These are phyloP conservation scores for Phylloporus sp. DNA, from an alignment of 1,284 basidiomycete genomes.

Conservation along the genomic window DNA sequence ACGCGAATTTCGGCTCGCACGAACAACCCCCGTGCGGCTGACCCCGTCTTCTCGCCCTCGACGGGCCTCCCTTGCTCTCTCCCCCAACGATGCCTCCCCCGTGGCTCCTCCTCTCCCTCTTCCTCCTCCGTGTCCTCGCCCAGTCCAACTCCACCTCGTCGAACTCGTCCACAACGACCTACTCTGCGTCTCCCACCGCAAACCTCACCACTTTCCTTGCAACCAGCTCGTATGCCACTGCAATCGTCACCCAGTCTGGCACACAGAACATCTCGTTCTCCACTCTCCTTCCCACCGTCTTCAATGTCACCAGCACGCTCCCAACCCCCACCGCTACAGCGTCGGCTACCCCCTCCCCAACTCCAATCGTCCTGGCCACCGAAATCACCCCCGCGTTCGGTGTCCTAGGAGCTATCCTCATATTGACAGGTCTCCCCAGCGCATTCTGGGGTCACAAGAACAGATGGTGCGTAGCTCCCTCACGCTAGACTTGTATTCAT, in stretches of 20 bases:
- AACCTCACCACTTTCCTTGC: conserved; percentile 56
- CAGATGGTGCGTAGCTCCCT: conserved; percentile 68
- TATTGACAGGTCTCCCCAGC: conserved; percentile 88
- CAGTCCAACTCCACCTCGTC: conserved; percentile 31
- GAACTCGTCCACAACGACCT: conserved; percentile 12
- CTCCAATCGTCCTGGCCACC: conserved; percentile 72
- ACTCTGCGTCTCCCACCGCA: conserved; percentile 24
- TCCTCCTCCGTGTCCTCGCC: conserved; percentile 33
- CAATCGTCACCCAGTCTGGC: conserved; percentile 56
- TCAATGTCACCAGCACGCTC: conserved; percentile 65
- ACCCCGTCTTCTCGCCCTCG: conserved; percentile 17
- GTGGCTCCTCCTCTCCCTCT: conserved; percentile 26
- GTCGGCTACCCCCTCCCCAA: conserved; percentile 56
- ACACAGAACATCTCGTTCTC: conserved; percentile 56
- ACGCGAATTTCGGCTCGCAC: conserved; percentile 19
- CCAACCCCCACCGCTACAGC: conserved; percentile 50
- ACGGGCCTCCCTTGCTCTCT: background rate
- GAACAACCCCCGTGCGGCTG: conserved; percentile 34
- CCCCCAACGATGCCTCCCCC: conserved; percentile 25
- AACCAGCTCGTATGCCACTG: conserved; percentile 57
- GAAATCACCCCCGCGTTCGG: conserved; percentile 89
- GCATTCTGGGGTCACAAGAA: conserved; percentile 94
- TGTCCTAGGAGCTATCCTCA: conserved; percentile 87
- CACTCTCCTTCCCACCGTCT: conserved; percentile 61
- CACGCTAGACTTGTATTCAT: conserved; percentile 13